Base-by-base conservation (phyloP, 2,329 filamentous ascomycete species). In the Lojkania enalia region DNA sequence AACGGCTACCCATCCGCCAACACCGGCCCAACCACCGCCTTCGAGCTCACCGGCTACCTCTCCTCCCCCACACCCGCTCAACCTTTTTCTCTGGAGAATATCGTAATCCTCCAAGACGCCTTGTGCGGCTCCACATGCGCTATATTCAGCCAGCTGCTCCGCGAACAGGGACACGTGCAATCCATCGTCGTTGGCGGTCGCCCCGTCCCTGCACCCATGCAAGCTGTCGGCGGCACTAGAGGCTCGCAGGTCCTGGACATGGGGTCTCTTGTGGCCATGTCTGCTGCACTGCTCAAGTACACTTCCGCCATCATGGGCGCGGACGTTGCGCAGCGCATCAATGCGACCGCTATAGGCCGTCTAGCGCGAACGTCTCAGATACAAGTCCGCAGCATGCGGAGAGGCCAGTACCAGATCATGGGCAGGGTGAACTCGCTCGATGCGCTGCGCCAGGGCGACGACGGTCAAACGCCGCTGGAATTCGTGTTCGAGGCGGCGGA, bases 131-230 rank as follows among this genome's bases (percentile, higher is more conserved):
- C 54, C 4, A 71, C 70, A 15, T 73, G 71, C 56, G 66, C 70
- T 16, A 65, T 72, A 45, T 73, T 73, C 58, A 48, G 57, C 27
- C 69, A 73, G 43, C 49, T 73, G 16, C 70, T 73, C 67, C 61
- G 62, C 18, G 63, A 67, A 32, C 68, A 72, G 56, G 70, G 56
- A 2, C 61, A 65, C 14, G 61, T 72, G n/a, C 62, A 66, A 21
- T 61, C 60, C 14, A 58, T 72, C 41, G 61, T 60, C 20, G 52
- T 72, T 7, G 70, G 69, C 31, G 70, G 70, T 4, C 63, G 66
- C 1, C 67, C 69, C 0, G 60, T 52, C 16, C 57, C 51, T 13
- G 62, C 58, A 9, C 63, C 67, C 33, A 71, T 66, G 42, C 68
- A 72, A 48, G 67, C 61, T 11, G 59, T 72, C 6, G 70, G 68